These are phyloP conservation scores for Sugiyamaella castrensis DNA, from an alignment of 1,139 yeast species.

Conservation along the genomic window DNA sequence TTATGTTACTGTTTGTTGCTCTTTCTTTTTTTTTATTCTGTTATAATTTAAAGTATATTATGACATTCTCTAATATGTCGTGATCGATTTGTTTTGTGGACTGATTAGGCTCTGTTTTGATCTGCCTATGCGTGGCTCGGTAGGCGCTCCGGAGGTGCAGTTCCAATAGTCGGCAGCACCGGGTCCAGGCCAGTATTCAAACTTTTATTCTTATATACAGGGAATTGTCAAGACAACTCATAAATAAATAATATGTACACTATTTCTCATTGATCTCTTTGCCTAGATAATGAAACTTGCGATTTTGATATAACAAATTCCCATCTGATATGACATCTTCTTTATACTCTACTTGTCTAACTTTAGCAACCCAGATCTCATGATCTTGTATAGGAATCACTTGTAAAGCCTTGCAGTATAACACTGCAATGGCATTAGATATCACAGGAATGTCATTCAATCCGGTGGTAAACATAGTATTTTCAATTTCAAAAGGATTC, in stretches of 20 bases:
- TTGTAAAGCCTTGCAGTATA: slow-evolving; percentile 58
- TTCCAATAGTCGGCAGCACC: no score
- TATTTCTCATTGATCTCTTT: slow-evolving; percentile 7
- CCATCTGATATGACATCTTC: slow-evolving; percentile 12
- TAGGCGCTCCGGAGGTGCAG: no score
- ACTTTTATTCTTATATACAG: no score
- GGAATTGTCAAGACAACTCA: no score
- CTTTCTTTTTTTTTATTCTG: no score
- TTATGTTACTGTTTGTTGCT: no score
- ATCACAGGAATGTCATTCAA: slow-evolving; percentile 53
- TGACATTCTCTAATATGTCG: no score
- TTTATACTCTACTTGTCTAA: slow-evolving; percentile 32
- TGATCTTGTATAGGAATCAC: slow-evolving; percentile 69
- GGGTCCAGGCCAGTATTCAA: no score
- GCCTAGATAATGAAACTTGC: slow-evolving; percentile 30
- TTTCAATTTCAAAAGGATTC: slow-evolving; percentile 35
- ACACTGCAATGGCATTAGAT: slow-evolving; percentile 55
- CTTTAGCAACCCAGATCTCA: slow-evolving; percentile 77
- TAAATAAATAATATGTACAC: slow-evolving; percentile 5
- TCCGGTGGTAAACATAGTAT: slow-evolving; percentile 21
- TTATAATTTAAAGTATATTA: no score
- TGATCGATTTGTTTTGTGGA: no score
- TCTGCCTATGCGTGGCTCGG: no score
- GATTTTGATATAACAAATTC: slow-evolving; percentile 30
- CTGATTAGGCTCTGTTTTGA: no score